Evolutionary conservation across 2,329 filamentous ascomycete species (phyloP), one percentile per base, ranked within the genome.

Genomic region (Aspergillus arachidicola): DNA sequence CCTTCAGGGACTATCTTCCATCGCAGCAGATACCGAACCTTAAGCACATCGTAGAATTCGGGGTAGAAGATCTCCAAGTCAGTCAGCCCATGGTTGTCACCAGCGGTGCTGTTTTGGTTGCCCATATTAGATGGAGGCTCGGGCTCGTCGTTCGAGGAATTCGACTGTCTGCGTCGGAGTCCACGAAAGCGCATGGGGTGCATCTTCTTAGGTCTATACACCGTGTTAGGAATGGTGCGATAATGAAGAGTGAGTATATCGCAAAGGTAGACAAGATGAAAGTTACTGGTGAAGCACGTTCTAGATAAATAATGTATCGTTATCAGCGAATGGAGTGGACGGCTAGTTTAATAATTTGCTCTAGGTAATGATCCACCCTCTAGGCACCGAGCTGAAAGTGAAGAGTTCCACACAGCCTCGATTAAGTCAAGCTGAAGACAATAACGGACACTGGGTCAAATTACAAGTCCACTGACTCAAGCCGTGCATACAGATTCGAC

Each of bases 31-130:
- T 72, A 65, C 32, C 76, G 72, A 2, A 75, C 72, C 58, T 74
- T 70, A 21, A 77, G 66, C 11, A 77, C 77, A 58, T 80, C 76
- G 51, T 64, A 68, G 6, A 77, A 16, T 23, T 53, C 69, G 1
- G 77, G 76, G 34, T 72, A 51, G 30, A 51, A 51, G 16, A 11
- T 72, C 57, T 69, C 75, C 21, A 60, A 32, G 23, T 65, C 41
- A 60, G 57, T 32, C 21, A 28, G 12, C 12, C 30, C 16, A n/a
- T 45, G 54, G 6, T 38, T 14, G n/a, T 51, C 54, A 11, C 32
- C 12, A 5, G 51, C 23, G 51, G 38, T 43, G 26, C 57, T n/a
- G 16, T 45, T 19, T 45, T 41, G 14, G 11, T 58, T 51, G 32
- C 58, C 57, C 30, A 46, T 28, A 26, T 63, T 59, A 38, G 30